Evolutionary conservation across 2,329 filamentous ascomycete species (phyloP), one percentile per base, ranked within the genome.

Genomic region (Cercospora sesami): DNA sequence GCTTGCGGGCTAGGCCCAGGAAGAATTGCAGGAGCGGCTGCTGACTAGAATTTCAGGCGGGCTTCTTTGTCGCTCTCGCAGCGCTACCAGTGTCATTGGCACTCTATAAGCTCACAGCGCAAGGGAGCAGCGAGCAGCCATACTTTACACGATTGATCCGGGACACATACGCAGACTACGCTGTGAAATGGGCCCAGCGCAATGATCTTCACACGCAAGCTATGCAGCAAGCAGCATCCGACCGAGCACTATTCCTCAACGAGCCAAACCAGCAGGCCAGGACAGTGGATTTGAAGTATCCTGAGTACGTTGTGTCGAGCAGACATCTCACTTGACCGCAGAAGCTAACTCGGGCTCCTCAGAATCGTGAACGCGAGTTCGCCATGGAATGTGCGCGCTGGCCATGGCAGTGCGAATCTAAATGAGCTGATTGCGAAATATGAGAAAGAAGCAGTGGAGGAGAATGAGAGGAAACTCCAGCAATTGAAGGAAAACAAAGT

Each of bases 371-470:
- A 90, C 76, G 79, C 81, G 23, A 85, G 86, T 63, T 86, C 86
- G 1, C 88, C 88, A 16, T 88, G 83, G 79, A 91, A 91, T 75
- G 85, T 90, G 65, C 80, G 84, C 33, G 87, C 89, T 53, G 89
- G 89, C 62, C 85, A 86, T 69, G 80, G 81, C 57, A 79, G 83
- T 65, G 85, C 84, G 60, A 85, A 89, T 75, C 80, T 91, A 73
- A 85, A 85, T 75, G 78, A 83, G 63, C 81, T 90, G 65, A 86
- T 89, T 68, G 85, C 84, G 31, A 87, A 90, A 80, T 91, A 89
- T 77, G 81, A 88, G 78, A 84, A 84, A 74, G 76, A 86, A 75
- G 84, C 87, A 66, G 80, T 81, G 75, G 84, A 86, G 68, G 82
- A 83, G 67, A 86, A 90, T 69, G 85, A 84, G 76, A 82, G 82